Conservation (phyloP, 1,284 basidiomycete species). For the Anthracocystis setariae region DNA sequence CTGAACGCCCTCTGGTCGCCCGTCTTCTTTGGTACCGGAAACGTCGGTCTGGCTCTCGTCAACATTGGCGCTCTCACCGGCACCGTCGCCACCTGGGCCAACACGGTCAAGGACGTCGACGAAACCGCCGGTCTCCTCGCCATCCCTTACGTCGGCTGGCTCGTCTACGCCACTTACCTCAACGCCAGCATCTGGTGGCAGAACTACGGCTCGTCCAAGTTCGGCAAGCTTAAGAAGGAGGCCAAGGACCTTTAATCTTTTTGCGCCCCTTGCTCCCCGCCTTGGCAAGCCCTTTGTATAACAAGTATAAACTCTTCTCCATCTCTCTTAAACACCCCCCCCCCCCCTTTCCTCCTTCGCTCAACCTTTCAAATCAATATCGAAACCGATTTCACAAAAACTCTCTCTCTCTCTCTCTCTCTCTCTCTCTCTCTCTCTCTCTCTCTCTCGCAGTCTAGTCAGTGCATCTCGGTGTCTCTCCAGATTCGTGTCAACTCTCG, state of each 20-base stretch:
- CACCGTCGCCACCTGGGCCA: constrained; percentile 71
- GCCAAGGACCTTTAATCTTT: constrained; percentile 44
- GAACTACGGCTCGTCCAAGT: constrained; percentile 51
- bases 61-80: constrained; percentile 75
- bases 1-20: constrained; percentile 78
- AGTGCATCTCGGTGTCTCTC: no score
- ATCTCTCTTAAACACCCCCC: no score
- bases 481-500: no score
- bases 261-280: no score
- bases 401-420: no score
- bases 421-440: no score
- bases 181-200: constrained; percentile 75
- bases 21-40: constrained; percentile 74
- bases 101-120: constrained; percentile 54
- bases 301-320: not conserved
- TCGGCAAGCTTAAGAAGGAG: constrained; percentile 52
- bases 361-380: no score
- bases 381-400: no score
- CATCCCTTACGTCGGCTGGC: constrained; percentile 70
- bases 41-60: constrained; percentile 71
- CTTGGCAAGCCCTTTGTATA: not conserved
- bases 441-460: no score
- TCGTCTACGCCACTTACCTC: constrained; percentile 77
- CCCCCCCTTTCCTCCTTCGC: no score
- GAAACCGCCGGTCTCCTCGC: constrained; percentile 59